A percentile compares a stretch with the other conserved stretches of the same genome.
Conservation (phyloP, 768 basidiomycete species). For the Austroboletus festivus region DNA sequence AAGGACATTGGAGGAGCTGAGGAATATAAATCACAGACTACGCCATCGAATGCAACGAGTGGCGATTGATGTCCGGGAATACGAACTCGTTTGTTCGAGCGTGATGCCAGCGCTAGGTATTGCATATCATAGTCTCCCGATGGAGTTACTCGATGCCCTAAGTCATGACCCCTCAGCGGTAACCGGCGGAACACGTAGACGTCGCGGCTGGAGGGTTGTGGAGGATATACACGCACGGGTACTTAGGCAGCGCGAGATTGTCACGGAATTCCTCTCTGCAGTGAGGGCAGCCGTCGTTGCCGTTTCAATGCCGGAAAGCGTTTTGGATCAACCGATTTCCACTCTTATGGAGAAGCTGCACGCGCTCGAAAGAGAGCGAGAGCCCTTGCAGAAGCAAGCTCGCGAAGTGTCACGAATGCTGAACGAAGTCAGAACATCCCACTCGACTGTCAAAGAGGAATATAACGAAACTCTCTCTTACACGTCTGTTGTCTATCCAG, state of each 20-base stretch:
- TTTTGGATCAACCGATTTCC: conserved; percentile 54
- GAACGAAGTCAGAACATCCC: conserved; percentile 50
- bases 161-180: conserved; percentile 77
- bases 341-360: conserved; percentile 49
- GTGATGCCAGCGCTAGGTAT: conserved; percentile 48
- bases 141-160: conserved; percentile 70
- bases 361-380: conserved; percentile 45
- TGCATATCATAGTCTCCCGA: conserved; percentile 49
- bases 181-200: conserved; percentile 58
- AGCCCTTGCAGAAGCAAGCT: conserved; percentile 44
- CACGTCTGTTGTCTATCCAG: conserved; percentile 75
- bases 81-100: conserved; percentile 55
- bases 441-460: conserved; percentile 54
- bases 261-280: conserved; percentile 43
- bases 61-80: conserved; percentile 60
- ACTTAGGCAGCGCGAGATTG: conserved; percentile 54
- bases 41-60: conserved; percentile 68
- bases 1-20: conserved; percentile 60
- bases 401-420: conserved; percentile 49
- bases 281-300: conserved; percentile 1
- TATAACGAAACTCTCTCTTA: conserved; percentile 65
- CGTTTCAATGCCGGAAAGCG: conserved; percentile 31
- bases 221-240: conserved; percentile 72
- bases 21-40: conserved; percentile 61
- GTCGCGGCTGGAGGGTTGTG: conserved; percentile 66